Evolutionary conservation across 352 stramenopile genomes (phyloP), one percentile per base, ranked within the genome.

Genomic region (Phytophthora pluvialis): DNA sequence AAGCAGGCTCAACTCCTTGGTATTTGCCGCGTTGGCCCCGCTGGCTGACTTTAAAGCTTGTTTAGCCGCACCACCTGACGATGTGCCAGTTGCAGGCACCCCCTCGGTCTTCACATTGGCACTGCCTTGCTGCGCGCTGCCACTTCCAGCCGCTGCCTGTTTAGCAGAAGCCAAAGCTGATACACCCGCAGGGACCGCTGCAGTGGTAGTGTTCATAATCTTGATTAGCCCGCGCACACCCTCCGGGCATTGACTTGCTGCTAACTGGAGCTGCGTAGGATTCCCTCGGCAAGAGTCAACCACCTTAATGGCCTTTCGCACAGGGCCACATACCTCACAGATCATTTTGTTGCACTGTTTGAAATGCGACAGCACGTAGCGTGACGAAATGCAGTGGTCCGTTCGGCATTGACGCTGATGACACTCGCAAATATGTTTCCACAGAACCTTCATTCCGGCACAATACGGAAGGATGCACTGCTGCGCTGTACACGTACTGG

Each of bases 301-400:
- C 31, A 96, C 88, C 64, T 95, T 94, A 51, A 96, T 96, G 4
- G 88, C 88, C 44, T 94, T 90, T 0, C 88, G 78, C 18, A 96
- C 90, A 8, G 89, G 89, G 1, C 89, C 90, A 47, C 89, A 96
- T 0, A 97, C 90, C 56, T 94, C 88, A 67, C 90, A 97, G 33
- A 96, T 94, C 79, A 94, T 90, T 58, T 96, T 95, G 70, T 93
- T 93, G 80, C 88, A 96, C 52, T 95, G 88, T 73, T 96, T 95
- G 72, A 95, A 96, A 64, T 96, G 88, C 15, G 86, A 95, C 47
- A 96, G 67, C 58, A 96, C 88, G 53, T 96, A 96, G 7, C 88
- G 77, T 29, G 86, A 95, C 26, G 86, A 95, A 48, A 96, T 95
- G 33, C 88, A 96, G 67, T 96, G 88, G 40, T 95, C 86, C 6